Conservation (phyloP, 2,329 filamentous ascomycete genomes). For the Ceratocystiopsis sp. region DNA sequence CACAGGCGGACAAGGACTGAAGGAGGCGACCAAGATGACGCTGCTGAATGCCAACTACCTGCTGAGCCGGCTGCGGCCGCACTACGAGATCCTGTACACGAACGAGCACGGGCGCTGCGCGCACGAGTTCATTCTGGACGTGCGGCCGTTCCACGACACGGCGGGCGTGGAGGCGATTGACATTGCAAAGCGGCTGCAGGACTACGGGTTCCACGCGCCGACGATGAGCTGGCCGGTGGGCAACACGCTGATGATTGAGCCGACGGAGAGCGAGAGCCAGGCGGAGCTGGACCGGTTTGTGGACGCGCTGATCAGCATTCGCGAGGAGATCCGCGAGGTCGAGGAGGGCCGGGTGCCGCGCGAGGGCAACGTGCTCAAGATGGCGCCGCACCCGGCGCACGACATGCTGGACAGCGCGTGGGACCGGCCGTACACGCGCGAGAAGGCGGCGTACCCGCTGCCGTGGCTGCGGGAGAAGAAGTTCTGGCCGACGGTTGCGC, state of each 20-base stretch:
- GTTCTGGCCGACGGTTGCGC: slow-evolving; percentile 82
- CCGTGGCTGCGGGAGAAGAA: slow-evolving; percentile 82
- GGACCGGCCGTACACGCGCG: slow-evolving; percentile 64
- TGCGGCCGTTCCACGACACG: slow-evolving; percentile 66
- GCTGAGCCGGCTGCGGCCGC: slow-evolving; percentile 64
- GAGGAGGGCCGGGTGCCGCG: slow-evolving; percentile 63
- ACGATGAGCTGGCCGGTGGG: slow-evolving; percentile 93
- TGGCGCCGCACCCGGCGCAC: slow-evolving; percentile 68
- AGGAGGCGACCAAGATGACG: slow-evolving; percentile 77
- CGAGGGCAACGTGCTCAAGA: slow-evolving; percentile 73
- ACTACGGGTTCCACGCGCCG: slow-evolving; percentile 93
- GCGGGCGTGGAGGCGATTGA: slow-evolving; percentile 83
- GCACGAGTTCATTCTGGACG: slow-evolving; percentile 93
- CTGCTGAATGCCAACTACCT: slow-evolving; percentile 98
- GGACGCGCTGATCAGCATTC: slow-evolving; percentile 73
- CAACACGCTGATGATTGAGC: slow-evolving; percentile 96
- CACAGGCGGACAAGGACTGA: slow-evolving; percentile 51
- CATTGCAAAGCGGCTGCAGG: slow-evolving; percentile 88
- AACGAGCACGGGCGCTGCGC: slow-evolving; percentile 78
- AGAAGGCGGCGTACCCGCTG: slow-evolving; percentile 76
- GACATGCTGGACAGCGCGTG: slow-evolving; percentile 58
- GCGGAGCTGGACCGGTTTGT: slow-evolving; percentile 88
- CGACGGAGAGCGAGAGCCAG: slow-evolving; percentile 84
- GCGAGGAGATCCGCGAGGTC: slow-evolving; percentile 66
- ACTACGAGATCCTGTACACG: slow-evolving; percentile 89